Evolutionary conservation across 2,329 filamentous ascomycete genomes (phyloP), one percentile per base, ranked within the genome.

Genomic region (Eutypella sp.): DNA sequence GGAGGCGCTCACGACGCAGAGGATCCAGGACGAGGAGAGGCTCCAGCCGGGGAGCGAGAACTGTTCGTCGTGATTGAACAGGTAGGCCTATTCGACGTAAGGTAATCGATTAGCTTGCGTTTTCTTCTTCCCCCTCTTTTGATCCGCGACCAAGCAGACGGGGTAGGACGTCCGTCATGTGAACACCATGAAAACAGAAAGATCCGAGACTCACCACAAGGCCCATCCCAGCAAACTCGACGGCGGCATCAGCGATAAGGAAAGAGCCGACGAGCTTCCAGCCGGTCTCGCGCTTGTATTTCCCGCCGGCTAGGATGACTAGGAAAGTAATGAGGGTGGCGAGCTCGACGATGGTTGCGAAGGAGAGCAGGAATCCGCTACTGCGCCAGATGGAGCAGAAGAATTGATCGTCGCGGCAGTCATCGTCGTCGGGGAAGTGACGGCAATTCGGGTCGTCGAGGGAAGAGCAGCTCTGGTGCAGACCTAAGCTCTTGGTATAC

Each of bases 301-400:
- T 87, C 29, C 90, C 89, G 16, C 91, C 90, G 2, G 76, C 70
- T 54, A 96, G 71, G 40, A 95, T 81, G 41, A 95, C 80, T 24
- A 84, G 60, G 66, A 92, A 96, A 16, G 84, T 81, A 23, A 95
- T 83, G n/a, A 95, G 68, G 6, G 83, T 83, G 45, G 86, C 89
- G 34, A 93, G 78, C 66, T 95, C 85, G 33, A 93, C 64, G n/a
- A 96, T 82, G 31, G 89, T 80, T 7, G 87, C 79, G 57, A 96
- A 87, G 43, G 84, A 87, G 71, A 95, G 89, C 53, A 96, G 69
- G 68, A 96, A 97, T 20, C 88, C 90, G 29, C 89, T 83, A 22
- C 83, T 89, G 48, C 87, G 80, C 92, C 92, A 99, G 77, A 95
- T 86, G 57, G 83, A 86, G 73, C 93, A 97, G 69, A 97, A 96